Evolutionary conservation across 306 rosid genomes (phyloP), one percentile per base, ranked within the genome.

Genomic region (Hippophae rhamnoides): DNA sequence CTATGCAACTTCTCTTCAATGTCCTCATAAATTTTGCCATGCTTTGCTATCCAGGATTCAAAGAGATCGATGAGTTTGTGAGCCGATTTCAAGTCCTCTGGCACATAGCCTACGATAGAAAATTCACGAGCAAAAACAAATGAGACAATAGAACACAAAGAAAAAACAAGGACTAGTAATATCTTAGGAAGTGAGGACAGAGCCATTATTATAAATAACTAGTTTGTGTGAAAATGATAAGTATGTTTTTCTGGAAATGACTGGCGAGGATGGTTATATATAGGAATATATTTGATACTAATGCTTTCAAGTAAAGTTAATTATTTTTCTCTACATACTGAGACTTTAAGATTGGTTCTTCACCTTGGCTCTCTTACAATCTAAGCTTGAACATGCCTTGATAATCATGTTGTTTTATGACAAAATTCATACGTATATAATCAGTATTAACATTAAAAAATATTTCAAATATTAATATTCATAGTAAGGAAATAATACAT

Each of bases 101-200:
- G 69, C 7, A 81, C 72, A 65, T 85, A 85, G 49, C 94, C 89
- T 41, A 82, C 72, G n/a, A 83, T 81, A 52, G 95, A 86, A 60
- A 76, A 76, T 6, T 83, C 87, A 0, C 59, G 70, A 1, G 68
- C 89, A 7, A 60, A 52, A 26, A 68, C 62, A 57, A 59, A 26
- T 41, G 71, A 54, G 5, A 40, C 31, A 6, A 63, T 71, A 9
- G 76, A 10, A 66, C 63, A 61, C 4, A 84, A 41, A 67, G 72
- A 67, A 56, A 69, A 70, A 10, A 63, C 55, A 5, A 76, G 59
- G 57, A 74, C 12, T 41, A 79, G 73, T 60, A 18, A 18, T 18
- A 72, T 12, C 61, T 71, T 82, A 25, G 70, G 58, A 9, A 54
- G 11, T 5, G 66, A 73, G 46, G 57, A 55, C 60, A 69, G 47